Conservation (phyloP, 2,329 filamentous ascomycete species). For the Ciborinia camelliae region DNA sequence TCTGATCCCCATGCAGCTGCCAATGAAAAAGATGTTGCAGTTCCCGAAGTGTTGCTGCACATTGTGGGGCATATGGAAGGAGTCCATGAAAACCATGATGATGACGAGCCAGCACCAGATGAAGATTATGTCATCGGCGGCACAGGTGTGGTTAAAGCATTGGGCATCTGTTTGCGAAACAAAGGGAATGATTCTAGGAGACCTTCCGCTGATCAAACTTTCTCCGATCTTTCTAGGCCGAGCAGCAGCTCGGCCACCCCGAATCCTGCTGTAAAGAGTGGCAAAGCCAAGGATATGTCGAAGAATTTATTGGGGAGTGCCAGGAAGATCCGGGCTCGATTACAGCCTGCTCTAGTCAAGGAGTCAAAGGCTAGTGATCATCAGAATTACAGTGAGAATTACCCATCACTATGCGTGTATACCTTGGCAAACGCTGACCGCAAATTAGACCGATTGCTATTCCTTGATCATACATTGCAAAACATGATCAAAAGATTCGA, state of each 20-base stretch:
- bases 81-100: slow-evolving; percentile 50
- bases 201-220: slow-evolving; percentile 30
- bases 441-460: slow-evolving; percentile 64
- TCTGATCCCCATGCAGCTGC: slow-evolving; percentile 39
- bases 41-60: slow-evolving; percentile 83
- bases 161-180: slow-evolving; percentile 86
- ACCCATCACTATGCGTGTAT: not conserved
- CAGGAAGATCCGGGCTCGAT: slow-evolving; percentile 77
- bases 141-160: slow-evolving; percentile 89
- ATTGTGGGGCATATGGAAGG: slow-evolving; percentile 69
- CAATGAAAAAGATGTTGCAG: slow-evolving; percentile 50
- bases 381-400: slow-evolving; percentile 67
- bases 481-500: slow-evolving; percentile 95
- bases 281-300: slow-evolving; percentile 86
- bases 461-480: slow-evolving; percentile 83
- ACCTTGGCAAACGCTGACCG: slow-evolving; percentile 7
- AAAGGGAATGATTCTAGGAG: slow-evolving; percentile 61
- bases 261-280: slow-evolving; percentile 42
- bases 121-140: slow-evolving; percentile 96
- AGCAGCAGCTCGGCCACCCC: slow-evolving; percentile 48
- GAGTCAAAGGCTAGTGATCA: slow-evolving; percentile 70
- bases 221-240: slow-evolving; percentile 27
- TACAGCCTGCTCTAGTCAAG: slow-evolving; percentile 79
- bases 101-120: slow-evolving; percentile 70
- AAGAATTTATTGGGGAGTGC: slow-evolving; percentile 85